phyloP scores from a whole-genome alignment of 1,284 basidiomycete species.

The Earliella scabrosa region DNA sequence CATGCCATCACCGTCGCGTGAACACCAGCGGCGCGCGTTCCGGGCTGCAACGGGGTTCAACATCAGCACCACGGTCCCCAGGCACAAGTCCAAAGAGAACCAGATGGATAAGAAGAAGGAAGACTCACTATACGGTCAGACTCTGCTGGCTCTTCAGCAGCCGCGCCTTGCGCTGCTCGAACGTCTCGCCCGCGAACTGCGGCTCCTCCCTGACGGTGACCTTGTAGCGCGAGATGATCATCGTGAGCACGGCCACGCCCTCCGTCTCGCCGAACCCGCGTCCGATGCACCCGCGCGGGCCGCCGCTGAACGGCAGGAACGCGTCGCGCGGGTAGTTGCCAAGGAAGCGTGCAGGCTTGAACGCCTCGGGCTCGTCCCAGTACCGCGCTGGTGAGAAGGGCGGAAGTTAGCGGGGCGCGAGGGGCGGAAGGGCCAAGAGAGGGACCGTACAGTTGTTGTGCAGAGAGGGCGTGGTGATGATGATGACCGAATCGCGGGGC shows the following conservation, averaged over 20 bases:
- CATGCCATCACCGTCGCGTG: neutral
- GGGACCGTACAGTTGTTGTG: constrained; percentile 42
- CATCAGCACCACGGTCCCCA: too few species aligned
- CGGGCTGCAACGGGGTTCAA: neutral
- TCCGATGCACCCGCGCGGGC: constrained; percentile 46
- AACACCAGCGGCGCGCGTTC: neutral
- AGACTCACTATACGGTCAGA: constrained; percentile 22
- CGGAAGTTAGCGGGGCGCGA: neutral
- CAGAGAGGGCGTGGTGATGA: constrained; percentile 47
- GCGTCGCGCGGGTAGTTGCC: constrained; percentile 42
- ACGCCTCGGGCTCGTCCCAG: constrained; percentile 44
- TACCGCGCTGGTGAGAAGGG: constrained; percentile 36
- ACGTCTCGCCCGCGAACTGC: constrained; percentile 35
- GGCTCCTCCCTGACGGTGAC: constrained; percentile 35
- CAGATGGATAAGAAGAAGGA: too few species aligned
- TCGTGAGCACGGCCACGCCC: constrained; percentile 28
- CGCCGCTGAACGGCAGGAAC: constrained; percentile 44
- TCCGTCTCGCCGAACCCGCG: constrained; percentile 37
- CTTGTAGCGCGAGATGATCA: constrained; percentile 27
- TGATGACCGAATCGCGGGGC: constrained; percentile 48
- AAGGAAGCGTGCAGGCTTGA: constrained; percentile 46
- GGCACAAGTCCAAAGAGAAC: too few species aligned
- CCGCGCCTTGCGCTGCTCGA: constrained; percentile 33
- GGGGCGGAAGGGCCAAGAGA: too few species aligned
- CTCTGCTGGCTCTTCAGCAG: constrained; percentile 27